Evolutionary conservation across 2,329 filamentous ascomycete genomes (phyloP), one percentile per base, ranked within the genome.

Genomic region (Trichothecium roseum): DNA sequence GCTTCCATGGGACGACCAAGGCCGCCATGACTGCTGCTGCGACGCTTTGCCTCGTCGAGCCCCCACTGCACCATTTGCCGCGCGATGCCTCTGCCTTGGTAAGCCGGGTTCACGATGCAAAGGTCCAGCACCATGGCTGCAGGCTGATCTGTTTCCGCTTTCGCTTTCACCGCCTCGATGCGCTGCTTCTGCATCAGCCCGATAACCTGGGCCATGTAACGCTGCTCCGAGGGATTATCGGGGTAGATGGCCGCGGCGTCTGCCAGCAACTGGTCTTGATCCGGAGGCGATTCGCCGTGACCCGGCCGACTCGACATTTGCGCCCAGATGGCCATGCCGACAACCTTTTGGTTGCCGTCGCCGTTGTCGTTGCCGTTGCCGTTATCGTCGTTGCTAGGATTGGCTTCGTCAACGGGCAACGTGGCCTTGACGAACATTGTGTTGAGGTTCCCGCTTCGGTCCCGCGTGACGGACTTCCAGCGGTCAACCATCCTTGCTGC

Each of bases 361-460:
- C 24, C 9, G 10, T 26, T n/a, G 14, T 9, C 28, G 42, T 67
- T 69, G 3, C 57, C 55, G 9, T 56, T 44, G 20, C 67, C 63
- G 20, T 55, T 39, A 8, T 52, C 54, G 48, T 68, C 61, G 16
- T 38, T 50, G 8, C 55, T 35, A 4, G n/a, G 18, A 1, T 59
- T 44, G 6, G 20, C 20, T 24, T 24, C 20, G 20, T 24, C 20
- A 24, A 24, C 20, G 2, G 60, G 49, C 2, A 73, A 32, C 0
- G 65, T 72, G 2, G 70, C 72, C 40, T 74, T 74, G 40, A 76
- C 55, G 40, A 69, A 74, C 2, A 74, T 36, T 1, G 62, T 66
- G 45, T 70, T 73, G 2, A 59, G 57, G 8, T 62, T 47, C n/a
- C 68, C 66, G 26, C 59, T 42, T 8, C 50, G 53, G 49, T 72